Evolutionary conservation across 139 green algal species (phyloP), one percentile per base, ranked within the genome.

Genomic region (Prasinococcaceae sp.): DNA sequence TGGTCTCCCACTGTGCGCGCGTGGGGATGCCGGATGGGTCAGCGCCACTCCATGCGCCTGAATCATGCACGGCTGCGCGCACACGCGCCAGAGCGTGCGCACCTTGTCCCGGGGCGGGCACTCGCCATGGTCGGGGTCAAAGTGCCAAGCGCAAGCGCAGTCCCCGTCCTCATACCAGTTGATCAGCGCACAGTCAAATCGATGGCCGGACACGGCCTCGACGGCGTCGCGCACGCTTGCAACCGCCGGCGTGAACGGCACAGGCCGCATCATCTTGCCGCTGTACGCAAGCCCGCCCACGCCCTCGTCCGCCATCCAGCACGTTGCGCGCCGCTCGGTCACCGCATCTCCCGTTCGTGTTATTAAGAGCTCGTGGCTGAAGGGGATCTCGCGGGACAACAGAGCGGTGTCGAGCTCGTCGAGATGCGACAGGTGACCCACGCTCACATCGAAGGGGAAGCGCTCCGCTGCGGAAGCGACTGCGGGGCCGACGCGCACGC

Each of bases 261-360:
- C 23, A 1, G 56, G 46, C 41, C 25, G 1, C 56, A 64, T 64
- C 3, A 64, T 57, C 40, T 64, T 64, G 17, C 56, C 56, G 14
- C 24, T 47, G 36, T 64, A 64, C 17, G 56, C 56, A 0, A 57
- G 32, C 2, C 46, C 46, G n/a, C 56, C 56, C 28, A 64, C 27
- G 36, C 37, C 46, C 2, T 39, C 37, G 10, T 64, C 56, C 16
- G 46, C 56, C 46, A 64, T 56, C 46, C 47, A 64, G 24, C 56
- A 64, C 36, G 56, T 64, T 17, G 50, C 37, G 6, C 56, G 47
- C n/a, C 56, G 36, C 37, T 64, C 56, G 28, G 43, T 30, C 36
- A 64, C 46, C 28, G 27, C 14, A 5, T 30, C 44, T 2, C 56
- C 56, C 20, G 25, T 23, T 29, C 56, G 46, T 30, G 56, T 64